A percentile compares a stretch with the other conserved stretches of the same genome.
Conservation (phyloP, 257 asterid species). For the Paulownia fortunei region DNA sequence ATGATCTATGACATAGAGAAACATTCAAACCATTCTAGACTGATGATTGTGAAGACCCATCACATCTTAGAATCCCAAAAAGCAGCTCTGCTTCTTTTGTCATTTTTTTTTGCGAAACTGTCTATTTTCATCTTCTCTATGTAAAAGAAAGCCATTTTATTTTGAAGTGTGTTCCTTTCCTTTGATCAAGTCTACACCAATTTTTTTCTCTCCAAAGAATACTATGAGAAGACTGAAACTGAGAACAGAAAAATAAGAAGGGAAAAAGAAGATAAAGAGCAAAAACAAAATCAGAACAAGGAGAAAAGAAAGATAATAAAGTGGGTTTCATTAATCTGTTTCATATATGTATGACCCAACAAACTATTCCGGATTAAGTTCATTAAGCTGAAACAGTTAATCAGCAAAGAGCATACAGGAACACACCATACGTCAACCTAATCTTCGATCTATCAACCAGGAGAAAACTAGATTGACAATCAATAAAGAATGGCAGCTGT, state of each 20-base stretch:
- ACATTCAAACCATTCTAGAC: too few species aligned
- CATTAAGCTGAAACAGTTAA: neutral
- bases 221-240: neutral
- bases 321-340: neutral
- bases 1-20: neutral
- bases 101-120: neutral
- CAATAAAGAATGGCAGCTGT: constrained; percentile 16
- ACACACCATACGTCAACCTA: neutral
- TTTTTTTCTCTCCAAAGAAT: neutral
- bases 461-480: neutral
- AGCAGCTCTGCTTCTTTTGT: neutral
- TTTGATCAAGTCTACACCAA: neutral
- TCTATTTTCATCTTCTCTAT: neutral
- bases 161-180: neutral
- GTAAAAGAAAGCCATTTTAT: neutral
- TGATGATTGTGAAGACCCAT: neutral
- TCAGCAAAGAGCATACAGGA: neutral
- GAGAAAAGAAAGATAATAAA: neutral
- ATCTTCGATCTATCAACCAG: neutral
- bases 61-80: neutral
- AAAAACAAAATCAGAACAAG: neutral
- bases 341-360: constrained; percentile 4
- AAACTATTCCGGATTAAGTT: neutral
- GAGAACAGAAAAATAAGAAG: neutral
- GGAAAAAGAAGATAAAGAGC: neutral